Evolutionary conservation across 352 stramenopile genomes (phyloP), one percentile per base, ranked within the genome.

Genomic region (Pythium periplocum): DNA sequence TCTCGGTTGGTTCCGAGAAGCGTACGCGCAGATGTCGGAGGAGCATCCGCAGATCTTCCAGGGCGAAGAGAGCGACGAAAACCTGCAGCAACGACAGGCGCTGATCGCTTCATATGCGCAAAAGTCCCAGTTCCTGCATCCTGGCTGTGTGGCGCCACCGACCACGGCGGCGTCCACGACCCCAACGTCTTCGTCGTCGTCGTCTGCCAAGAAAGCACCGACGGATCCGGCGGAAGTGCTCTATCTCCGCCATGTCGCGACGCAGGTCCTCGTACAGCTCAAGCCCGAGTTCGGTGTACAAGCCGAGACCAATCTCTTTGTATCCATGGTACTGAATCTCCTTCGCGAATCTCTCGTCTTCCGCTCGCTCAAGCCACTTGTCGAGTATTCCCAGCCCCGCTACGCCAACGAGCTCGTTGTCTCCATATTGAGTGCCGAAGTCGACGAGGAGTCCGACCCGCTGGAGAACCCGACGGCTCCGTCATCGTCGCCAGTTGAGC

Each of bases 1-100:
- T 53, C 60, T 92, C 36, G 78, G 74, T 5, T 92, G 82, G 82
- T 92, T 92, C 61, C 71, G 82, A 12, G 82, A 92, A 59, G 68
- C 74, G 8, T 92, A 84, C 42, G 82, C 75, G 40, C 68, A 85
- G 51, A 55, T 90, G 11, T 68, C 73, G 0, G 77, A 88, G 41
- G 68, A 86, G 35, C 73, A 77, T 32, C 82, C 82, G 37, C 57
- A 57, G 1, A 62, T 76, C 5, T 92, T 92, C 62, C 48, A 72
- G 39, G 69, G 57, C 53, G 70, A 86, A 11, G 68, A 77, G 36
- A 76, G 59, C 51, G 74, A 86, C 48, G 70, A 51, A 1, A 78
- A 78, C 45, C 62, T 89, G 35, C 53, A 59, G 26, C 71, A 73
- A 37, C 64, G 79, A 2, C 79, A 92, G 51, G 66, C 78, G 58